Evolutionary conservation across 805 yeast genomes (phyloP), one percentile per base, ranked within the genome.

Genomic region (Yamadazyma insecticola): DNA sequence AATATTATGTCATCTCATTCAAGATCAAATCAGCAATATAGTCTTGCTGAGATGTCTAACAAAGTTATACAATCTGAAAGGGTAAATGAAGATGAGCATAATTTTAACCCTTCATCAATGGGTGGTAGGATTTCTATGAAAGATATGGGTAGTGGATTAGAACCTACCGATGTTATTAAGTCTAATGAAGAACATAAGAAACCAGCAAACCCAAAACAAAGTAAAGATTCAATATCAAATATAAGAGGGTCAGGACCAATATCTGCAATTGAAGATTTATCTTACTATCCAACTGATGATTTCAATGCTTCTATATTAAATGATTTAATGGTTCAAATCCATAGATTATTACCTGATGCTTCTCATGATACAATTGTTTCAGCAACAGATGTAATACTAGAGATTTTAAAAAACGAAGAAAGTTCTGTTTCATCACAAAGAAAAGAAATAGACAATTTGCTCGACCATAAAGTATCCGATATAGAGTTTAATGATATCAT

Each of bases 11-110:
- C n/a, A n/a, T n/a, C n/a, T n/a, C n/a, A n/a, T n/a, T n/a, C n/a
- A n/a, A n/a, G n/a, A n/a, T n/a, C n/a, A n/a, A n/a, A n/a, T 33
- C n/a, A 49, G 28, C 55, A 51, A 40, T 79, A 78, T 54, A 69
- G 76, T 42, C 75, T 78, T 44, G 81, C 78, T 51, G 84, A 75
- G 49, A 81, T 85, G 88, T 72, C 94, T 30, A 82, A 33, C 13
- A 28, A 15, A 15, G 22, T 33, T 13, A 22, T 28, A 4, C 19
- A 22, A 19, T n/a, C 31, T 15, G 25, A 22, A 5, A 13, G 24
- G 12, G 79, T 45, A 79, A 79, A 61, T 18, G 16, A 8, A 8
- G 74, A 73, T 4, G 77, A 71, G 15, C 50, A 63, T 10, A 49
- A 50, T 36, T 76, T 81, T 2, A 76, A 71, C 27, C 96, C 96